Evolutionary conservation across 2,329 filamentous ascomycete genomes (phyloP), one percentile per base, ranked within the genome.

Genomic region (Microascus cirrosus): DNA sequence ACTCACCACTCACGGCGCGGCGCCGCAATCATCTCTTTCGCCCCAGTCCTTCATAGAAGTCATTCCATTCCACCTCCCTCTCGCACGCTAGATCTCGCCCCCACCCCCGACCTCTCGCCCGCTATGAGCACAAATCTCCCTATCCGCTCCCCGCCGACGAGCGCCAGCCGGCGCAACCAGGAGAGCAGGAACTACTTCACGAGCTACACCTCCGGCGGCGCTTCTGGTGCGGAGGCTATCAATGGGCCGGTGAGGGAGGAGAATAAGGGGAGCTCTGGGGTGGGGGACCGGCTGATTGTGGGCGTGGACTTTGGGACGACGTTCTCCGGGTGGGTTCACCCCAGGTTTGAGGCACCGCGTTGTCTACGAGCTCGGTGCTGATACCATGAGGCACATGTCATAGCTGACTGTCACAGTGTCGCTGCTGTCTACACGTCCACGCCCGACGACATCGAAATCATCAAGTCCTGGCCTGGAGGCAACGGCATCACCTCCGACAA

Each of bases 401-500:
- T 50, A 28, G 35, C 48, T 42, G 36, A 20, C 54, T n/a, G 0
- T 22, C 32, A 11, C 15, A 59, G 58, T 10, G 86, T 89, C 59
- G 86, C 87, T 7, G 84, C 85, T 34, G 85, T 89, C 3, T 89
- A 90, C 65, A 87, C 85, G 15, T 86, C 83, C 3, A 89, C 84
- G 1, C 87, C 88, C 13, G 87, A 92, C 68, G 88, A 91, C 68
- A 77, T 92, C 59, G 87, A 91, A 67, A 89, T 91, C 65, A 90
- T 92, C 74, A 91, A 90, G 74, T 86, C 82, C 15, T 93, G 89
- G 89, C 88, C 89, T 0, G 89, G 89, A 28, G 87, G 87, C 32
- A 91, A 92, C 66, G 87, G 87, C 65, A 90, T 92, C 71, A 91
- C 89, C n/a, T 90, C 87, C 39, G 88, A 93, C 74, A 93, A 93